Evolutionary conservation across 2,329 filamentous ascomycete genomes (phyloP).

Genomic region (Penicillium brevicompactum): DNA sequence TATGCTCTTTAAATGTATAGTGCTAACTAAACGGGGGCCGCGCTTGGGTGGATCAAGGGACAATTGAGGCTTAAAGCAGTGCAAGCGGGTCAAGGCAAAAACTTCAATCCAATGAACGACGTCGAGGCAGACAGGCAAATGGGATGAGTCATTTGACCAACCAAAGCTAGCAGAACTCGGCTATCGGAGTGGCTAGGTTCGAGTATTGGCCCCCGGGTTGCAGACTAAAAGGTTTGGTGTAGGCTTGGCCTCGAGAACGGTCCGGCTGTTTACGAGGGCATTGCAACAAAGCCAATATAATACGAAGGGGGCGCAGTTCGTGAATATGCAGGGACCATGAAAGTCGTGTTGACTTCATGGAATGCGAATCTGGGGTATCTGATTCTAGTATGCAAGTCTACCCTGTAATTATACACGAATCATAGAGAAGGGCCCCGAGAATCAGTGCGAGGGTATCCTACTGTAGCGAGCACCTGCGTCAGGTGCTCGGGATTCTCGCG

Average conservation of each 20-base stretch:
- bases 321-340: not conserved
- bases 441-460: conserved; percentile 42
- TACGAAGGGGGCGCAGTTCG: not conserved
- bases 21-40: not conserved
- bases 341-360: not conserved
- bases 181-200: not conserved
- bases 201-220: not conserved
- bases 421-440: conserved; percentile 2
- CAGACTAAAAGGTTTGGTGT: not conserved
- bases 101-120: not conserved
- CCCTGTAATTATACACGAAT: not conserved
- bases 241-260: not conserved
- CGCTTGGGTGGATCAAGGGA: not conserved
- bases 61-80: not conserved
- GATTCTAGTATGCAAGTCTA: not conserved
- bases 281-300: not conserved
- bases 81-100: not conserved
- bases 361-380: not conserved
- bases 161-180: not conserved
- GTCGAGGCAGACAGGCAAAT: not conserved
- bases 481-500: conserved; percentile 44
- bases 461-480: conserved; percentile 44
- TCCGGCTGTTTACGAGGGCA: not conserved
- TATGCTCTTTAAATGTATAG: not conserved
- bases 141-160: not conserved